Evolutionary conservation across 345 rosid species (phyloP).

Genomic region (Cardamine chenopodiifolia): DNA sequence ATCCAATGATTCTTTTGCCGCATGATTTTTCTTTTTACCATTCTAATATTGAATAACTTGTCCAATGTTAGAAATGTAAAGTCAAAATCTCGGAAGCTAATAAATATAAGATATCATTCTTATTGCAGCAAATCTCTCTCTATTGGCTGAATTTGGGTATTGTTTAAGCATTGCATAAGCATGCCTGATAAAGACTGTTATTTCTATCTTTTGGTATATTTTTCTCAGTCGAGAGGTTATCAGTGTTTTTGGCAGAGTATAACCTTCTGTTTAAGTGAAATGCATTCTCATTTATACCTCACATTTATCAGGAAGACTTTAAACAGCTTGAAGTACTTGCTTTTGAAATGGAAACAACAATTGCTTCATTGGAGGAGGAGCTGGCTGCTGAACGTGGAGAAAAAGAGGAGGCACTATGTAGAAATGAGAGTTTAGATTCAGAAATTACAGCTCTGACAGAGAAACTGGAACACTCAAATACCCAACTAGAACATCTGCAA

Average conservation of each 20-base stretch:
- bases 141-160: slow-evolving; percentile 6
- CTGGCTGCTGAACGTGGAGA: slow-evolving; percentile 57
- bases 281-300: slow-evolving; percentile 25
- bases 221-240: slow-evolving; percentile 11
- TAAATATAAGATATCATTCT: background rate
- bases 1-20: slow-evolving; percentile 11
- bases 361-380: slow-evolving; percentile 82
- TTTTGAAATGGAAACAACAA: slow-evolving; percentile 90
- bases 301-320: slow-evolving; percentile 68
- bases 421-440: slow-evolving; percentile 54
- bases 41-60: slow-evolving; percentile 3
- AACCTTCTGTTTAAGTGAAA: slow-evolving; percentile 11
- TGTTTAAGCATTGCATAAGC: slow-evolving; percentile 26
- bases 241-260: slow-evolving; percentile 19
- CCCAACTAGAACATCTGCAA: slow-evolving; percentile 55
- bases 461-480: slow-evolving; percentile 50
- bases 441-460: slow-evolving; percentile 59
- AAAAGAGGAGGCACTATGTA: slow-evolving; percentile 55
- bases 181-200: background rate
- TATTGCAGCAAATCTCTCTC: background rate
- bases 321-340: slow-evolving; percentile 76
- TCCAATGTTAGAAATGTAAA: slow-evolving; percentile 6
- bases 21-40: background rate
- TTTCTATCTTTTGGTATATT: background rate
- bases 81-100: slow-evolving; percentile 6